Evolutionary conservation across 371 early-diverging fungal genomes (phyloP).

Genomic region (Apophysomyces elegans): DNA sequence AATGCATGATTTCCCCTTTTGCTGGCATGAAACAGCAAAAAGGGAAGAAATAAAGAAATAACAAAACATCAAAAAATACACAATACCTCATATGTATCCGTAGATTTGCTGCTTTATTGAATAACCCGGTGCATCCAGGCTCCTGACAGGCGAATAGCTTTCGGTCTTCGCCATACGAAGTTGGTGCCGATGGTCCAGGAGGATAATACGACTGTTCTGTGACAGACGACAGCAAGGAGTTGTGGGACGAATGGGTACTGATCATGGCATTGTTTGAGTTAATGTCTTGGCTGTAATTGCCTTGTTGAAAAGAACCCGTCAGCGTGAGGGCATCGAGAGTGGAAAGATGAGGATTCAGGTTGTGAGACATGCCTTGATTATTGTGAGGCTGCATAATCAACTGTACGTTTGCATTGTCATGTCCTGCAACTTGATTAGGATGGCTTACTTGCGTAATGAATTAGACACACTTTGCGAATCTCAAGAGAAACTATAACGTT

Average conservation of each 20-base stretch:
- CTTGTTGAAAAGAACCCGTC: constrained; percentile 6
- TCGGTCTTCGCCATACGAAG: constrained; percentile 2
- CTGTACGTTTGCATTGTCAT: not conserved
- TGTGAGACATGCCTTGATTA: constrained; percentile 3
- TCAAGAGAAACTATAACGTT: constrained; percentile 8
- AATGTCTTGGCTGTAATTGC: constrained; percentile 5
- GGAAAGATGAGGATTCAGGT: constrained; percentile 8
- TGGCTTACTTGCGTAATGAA: not conserved
- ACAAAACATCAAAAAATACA: not conserved
- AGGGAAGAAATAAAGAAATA: not conserved
- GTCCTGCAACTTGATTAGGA: not conserved
- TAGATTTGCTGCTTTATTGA: not conserved
- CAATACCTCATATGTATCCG: constrained; percentile 13
- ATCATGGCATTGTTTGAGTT: constrained; percentile 6
- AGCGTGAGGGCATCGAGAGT: constrained; percentile 7
- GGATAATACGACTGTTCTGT: constrained; percentile 2
- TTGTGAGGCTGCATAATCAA: constrained; percentile 4
- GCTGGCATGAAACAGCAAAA: not conserved
- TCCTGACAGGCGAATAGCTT: constrained; percentile 5
- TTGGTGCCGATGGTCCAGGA: constrained; percentile 6
- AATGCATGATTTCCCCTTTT: constrained; percentile 1
- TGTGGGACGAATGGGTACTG: constrained; percentile 2
- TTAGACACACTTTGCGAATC: not conserved
- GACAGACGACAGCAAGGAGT: not conserved
- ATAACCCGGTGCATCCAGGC: constrained; percentile 2